phyloP scores from a whole-genome alignment of 2,329 filamentous ascomycete genomes.

The Penicillium sp. region DNA sequence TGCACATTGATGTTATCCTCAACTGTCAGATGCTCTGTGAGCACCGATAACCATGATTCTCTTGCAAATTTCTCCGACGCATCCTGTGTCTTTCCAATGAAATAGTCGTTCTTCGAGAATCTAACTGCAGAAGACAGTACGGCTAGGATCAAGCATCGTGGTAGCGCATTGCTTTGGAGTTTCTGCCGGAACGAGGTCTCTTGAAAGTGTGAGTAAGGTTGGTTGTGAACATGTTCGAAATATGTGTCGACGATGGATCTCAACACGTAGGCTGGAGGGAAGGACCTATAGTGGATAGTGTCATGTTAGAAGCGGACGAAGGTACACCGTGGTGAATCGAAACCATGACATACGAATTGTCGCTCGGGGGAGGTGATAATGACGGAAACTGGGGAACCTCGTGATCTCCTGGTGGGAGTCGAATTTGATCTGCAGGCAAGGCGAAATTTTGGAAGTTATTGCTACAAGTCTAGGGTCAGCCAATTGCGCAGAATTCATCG shows the following conservation, averaged over 20 bases:
- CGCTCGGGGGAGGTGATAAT: no score
- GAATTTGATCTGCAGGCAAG: no score
- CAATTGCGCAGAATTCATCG: no score
- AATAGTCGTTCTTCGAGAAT: constrained; percentile 30
- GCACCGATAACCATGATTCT: constrained; percentile 35
- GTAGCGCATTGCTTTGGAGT: constrained; percentile 24
- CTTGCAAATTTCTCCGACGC: constrained; percentile 28
- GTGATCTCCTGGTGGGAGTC: no score
- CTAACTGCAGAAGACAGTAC: constrained; percentile 33
- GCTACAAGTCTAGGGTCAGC: no score
- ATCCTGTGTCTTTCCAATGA: constrained; percentile 22
- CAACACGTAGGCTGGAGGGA: constrained; percentile 17
- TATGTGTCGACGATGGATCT: constrained; percentile 27
- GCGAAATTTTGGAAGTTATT: no score
- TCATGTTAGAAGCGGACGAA: neutral
- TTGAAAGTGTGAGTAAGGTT: constrained; percentile 41
- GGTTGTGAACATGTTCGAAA: constrained; percentile 37
- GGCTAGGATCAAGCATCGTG: constrained; percentile 32
- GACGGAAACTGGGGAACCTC: no score
- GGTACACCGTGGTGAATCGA: no score
- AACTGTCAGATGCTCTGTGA: constrained; percentile 34
- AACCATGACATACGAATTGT: no score
- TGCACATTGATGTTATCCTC: constrained; percentile 32
- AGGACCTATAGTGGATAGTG: neutral
- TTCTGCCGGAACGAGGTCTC: constrained; percentile 32